Conservation (phyloP, 2,329 filamentous ascomycete species). For the Cercospora canescens region DNA sequence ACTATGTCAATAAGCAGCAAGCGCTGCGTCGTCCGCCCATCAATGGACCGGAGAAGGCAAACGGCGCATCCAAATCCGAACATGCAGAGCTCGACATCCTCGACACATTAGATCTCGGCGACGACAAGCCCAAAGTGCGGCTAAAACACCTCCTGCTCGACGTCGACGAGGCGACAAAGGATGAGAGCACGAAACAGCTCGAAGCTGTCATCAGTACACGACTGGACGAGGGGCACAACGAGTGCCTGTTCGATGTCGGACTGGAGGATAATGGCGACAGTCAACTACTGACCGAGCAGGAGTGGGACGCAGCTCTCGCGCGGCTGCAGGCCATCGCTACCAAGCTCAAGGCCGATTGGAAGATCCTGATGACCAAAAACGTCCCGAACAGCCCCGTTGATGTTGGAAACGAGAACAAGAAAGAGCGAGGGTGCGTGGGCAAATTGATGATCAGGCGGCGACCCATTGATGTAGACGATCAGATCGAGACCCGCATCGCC, state of each 20-base stretch:
- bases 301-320: conserved; percentile 73
- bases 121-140: conserved; percentile 65
- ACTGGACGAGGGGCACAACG: conserved; percentile 80
- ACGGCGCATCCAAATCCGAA: conserved; percentile 59
- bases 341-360: conserved; percentile 69
- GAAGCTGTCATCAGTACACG: conserved; percentile 66
- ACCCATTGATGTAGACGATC: conserved; percentile 74
- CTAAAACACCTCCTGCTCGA: conserved; percentile 76
- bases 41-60: conserved; percentile 28
- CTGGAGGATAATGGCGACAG: conserved; percentile 86
- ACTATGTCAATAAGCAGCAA: conserved; percentile 96
- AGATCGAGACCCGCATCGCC: conserved; percentile 93
- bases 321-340: conserved; percentile 67
- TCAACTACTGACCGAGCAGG: conserved; percentile 70
- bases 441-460: conserved; percentile 80
- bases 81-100: conserved; percentile 90
- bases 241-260: conserved; percentile 88
- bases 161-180: conserved; percentile 45
- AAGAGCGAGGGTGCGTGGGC: conserved; percentile 75
- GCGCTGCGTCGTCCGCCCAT: conserved; percentile 57
- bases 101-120: conserved; percentile 72
- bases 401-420: conserved; percentile 61
- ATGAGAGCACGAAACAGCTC: conserved; percentile 64
- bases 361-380: conserved; percentile 85
- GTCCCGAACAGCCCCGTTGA: conserved; percentile 73